Base-by-base conservation (phyloP, 2,329 filamentous ascomycete species). In the Conoideocrella luteorostrata region DNA sequence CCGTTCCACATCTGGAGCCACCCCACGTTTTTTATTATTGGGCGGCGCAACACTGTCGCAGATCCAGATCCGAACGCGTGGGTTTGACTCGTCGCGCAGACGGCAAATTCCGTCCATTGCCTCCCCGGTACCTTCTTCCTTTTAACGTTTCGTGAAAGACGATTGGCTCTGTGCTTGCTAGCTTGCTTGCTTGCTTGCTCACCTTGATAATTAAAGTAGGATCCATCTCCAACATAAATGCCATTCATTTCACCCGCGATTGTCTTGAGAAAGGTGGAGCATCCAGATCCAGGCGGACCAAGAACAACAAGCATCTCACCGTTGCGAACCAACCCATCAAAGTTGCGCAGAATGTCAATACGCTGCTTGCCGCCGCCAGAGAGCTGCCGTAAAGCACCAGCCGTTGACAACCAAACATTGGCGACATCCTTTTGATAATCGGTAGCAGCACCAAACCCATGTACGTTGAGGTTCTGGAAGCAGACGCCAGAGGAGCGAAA, bases 161-260 rank as follows among this genome's bases (percentile, higher is more conserved):
- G 15, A 18, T 28, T 41, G 32, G 35, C 18, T 32, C n/a, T n/a
- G n/a, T n/a, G n/a, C n/a, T n/a, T n/a, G n/a, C n/a, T n/a, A n/a
- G n/a, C n/a, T n/a, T n/a, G n/a, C n/a, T n/a, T n/a, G n/a, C n/a
- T 23, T 23, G 26, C n/a, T 44, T 12, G 54, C 61, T 59, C 61
- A 72, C 81, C 84, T 61, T 93, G 84, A 58, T 94, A 95, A 66
- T 94, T 91, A 58, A 95, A 80, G 49, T 86, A 80, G 0, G 85
- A 82, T 10, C 70, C 67, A 3, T 83, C 67, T 38, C 88, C 84
- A 12, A 93, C 71, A 52, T 76, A 80, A 53, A 94, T 82, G 41
- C 88, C 88, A 52, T 89, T 84, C 18, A 84, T 87, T 64, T 94
- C 87, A 47, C 88, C 88, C 4, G 87, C 79, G 52, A 94, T 78